These are phyloP conservation scores for Immersiporthe knoxdaviesiana DNA, from an alignment of 2,329 filamentous ascomycete genomes.

Conservation along the genomic window DNA sequence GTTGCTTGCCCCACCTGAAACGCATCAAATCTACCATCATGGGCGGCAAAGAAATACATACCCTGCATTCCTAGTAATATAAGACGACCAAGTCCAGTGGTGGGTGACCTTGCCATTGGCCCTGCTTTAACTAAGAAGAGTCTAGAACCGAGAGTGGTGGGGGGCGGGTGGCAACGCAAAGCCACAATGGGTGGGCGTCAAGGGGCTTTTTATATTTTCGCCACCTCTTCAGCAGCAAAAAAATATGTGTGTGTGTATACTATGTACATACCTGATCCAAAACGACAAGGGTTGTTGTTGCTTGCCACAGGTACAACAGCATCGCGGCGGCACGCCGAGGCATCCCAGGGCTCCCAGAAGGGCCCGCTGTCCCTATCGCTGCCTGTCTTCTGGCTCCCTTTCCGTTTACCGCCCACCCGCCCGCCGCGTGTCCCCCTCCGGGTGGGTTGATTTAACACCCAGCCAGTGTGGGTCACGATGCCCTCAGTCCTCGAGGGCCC, in stretches of 20 bases:
- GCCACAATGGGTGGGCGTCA: background rate
- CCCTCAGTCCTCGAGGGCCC: conserved; percentile 18
- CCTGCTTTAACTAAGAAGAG: background rate
- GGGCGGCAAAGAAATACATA: too few species aligned
- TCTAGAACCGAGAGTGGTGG: background rate
- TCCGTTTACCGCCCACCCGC: background rate
- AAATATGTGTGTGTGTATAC: background rate
- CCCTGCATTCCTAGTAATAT: too few species aligned
- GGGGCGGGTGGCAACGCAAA: background rate
- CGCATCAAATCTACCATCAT: too few species aligned
- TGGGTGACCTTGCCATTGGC: background rate
- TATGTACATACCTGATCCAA: background rate
- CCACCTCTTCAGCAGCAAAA: background rate
- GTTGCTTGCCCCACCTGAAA: too few species aligned
- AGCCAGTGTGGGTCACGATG: conserved; percentile 23
- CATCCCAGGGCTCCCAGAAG: background rate
- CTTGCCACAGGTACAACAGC: background rate
- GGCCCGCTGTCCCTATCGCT: background rate
- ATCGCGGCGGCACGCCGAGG: conserved; percentile 24
- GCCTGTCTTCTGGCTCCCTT: too few species aligned
- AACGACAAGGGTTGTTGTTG: background rate
- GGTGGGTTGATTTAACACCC: background rate
- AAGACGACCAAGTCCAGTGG: background rate
- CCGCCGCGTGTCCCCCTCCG: background rate
- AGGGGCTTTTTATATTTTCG: background rate